phyloP scores from a whole-genome alignment of 345 rosid genomes.

The Eutrema japonicum region DNA sequence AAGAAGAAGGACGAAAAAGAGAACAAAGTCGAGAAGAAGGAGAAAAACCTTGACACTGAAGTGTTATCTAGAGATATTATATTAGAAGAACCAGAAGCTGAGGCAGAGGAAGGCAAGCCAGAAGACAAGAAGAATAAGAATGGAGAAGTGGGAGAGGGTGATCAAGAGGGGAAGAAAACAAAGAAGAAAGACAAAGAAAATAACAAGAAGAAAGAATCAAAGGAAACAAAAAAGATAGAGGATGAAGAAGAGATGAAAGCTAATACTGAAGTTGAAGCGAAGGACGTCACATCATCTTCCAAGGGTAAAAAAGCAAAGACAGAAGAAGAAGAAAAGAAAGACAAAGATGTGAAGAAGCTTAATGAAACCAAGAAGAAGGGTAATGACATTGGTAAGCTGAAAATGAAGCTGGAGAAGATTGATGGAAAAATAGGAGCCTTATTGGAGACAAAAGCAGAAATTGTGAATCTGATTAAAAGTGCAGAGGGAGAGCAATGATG shows the following conservation, averaged over 20 bases:
- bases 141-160: slow-evolving; percentile 3
- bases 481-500: slow-evolving; percentile 47
- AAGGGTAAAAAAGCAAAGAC: slow-evolving; percentile 41
- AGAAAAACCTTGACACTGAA: slow-evolving; percentile 29
- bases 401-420: slow-evolving; percentile 59
- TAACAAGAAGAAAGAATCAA: slow-evolving; percentile 1
- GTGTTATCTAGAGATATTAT: slow-evolving; percentile 11
- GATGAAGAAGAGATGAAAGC: slow-evolving; percentile 33
- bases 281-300: not conserved
- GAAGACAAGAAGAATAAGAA: not conserved
- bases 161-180: not conserved
- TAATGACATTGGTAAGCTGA: slow-evolving; percentile 55
- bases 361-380: slow-evolving; percentile 50
- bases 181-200: slow-evolving; percentile 20
- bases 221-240: slow-evolving; percentile 16
- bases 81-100: slow-evolving; percentile 25
- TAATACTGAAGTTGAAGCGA: not conserved
- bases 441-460: slow-evolving; percentile 52
- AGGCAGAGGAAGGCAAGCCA: not conserved
- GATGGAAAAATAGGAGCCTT: slow-evolving; percentile 60
- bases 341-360: slow-evolving; percentile 53
- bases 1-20: not conserved
- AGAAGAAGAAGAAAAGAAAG: slow-evolving; percentile 39
- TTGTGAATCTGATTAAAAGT: slow-evolving; percentile 64
- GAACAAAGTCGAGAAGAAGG: slow-evolving; percentile 21